Evolutionary conservation across 2,329 filamentous ascomycete species (phyloP).

Genomic region (Pochonia chlamydosporia): DNA sequence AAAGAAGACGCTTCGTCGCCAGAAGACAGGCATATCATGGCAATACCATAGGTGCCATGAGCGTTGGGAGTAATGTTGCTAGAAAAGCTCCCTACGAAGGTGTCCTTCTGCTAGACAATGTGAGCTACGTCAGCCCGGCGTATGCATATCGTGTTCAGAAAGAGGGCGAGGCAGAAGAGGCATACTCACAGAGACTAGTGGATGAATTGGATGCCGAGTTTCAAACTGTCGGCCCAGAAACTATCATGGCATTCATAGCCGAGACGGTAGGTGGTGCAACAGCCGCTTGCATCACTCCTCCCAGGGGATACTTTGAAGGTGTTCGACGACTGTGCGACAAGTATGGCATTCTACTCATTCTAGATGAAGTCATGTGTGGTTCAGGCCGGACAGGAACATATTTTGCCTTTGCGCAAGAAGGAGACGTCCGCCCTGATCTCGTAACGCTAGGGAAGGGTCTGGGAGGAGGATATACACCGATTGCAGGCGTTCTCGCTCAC

Average conservation of each 20-base stretch:
- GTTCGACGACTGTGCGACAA: slow-evolving; percentile 64
- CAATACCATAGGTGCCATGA: slow-evolving; percentile 56
- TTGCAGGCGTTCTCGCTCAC: slow-evolving; percentile 54
- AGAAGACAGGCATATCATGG: slow-evolving; percentile 41
- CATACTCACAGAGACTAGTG: slow-evolving; percentile 56
- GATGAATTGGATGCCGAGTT: slow-evolving; percentile 65
- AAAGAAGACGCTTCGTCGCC: slow-evolving; percentile 33
- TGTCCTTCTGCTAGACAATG: slow-evolving; percentile 29
- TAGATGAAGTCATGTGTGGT: slow-evolving; percentile 75
- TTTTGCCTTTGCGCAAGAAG: slow-evolving; percentile 58
- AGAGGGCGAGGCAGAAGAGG: slow-evolving; percentile 44
- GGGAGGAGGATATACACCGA: slow-evolving; percentile 55
- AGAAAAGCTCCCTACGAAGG: slow-evolving; percentile 55
- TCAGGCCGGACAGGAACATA: slow-evolving; percentile 53
- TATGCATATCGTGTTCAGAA: slow-evolving; percentile 55
- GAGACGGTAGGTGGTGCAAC: slow-evolving; percentile 67
- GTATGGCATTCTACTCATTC: slow-evolving; percentile 67
- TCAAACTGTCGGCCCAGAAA: slow-evolving; percentile 54
- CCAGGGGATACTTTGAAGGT: slow-evolving; percentile 63
- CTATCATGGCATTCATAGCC: slow-evolving; percentile 65
- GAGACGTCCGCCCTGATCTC: slow-evolving; percentile 52
- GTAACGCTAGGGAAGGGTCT: slow-evolving; percentile 63
- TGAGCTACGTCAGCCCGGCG: slow-evolving; percentile 60
- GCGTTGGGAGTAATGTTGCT: slow-evolving; percentile 55
- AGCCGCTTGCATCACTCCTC: slow-evolving; percentile 61